Base-by-base conservation (phyloP, 2,329 filamentous ascomycete species). In the Triangularia setosa region DNA sequence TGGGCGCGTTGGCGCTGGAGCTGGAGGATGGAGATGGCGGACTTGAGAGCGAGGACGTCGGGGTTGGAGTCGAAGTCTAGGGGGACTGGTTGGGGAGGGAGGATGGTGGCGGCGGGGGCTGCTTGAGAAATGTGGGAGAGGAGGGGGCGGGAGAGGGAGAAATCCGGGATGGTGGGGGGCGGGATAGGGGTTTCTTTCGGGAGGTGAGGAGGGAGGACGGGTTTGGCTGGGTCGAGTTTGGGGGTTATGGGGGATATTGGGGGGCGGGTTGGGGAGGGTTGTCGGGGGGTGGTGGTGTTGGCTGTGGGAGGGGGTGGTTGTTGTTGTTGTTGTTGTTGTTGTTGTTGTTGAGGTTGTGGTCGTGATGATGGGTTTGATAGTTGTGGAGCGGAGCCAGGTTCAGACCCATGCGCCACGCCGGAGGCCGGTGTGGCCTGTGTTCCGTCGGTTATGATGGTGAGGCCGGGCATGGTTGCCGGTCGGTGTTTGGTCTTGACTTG, bases 21-120 rank as follows among this genome's bases (percentile, higher is more conserved):
- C 78, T 96, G 92, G 56, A 98, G 81, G 60, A 97, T 88, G 8
- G 91, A 90, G 65, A 97, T 92, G 55, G 93, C 91, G 25, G 90
- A 91, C 69, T 90, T 88, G 65, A 97, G 83, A 4, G 94, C 94
- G 65, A 97, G 89, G 24, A 90, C 92, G 79, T 98, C 94, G 7
- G 92, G 88, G 73, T 96, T 96, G 62, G 79, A 76, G 68, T 84
- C 81, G 66, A 88, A 86, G 70, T 84, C 80, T 64, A 89, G 80
- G 54, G 85, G 80, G 44, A 80, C 76, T 0, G 82, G 81, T 2
- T 79, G 78, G 3, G 83, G 83, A 1, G 83, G 80, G 0, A 77
- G 73, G 35, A 82, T 77, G 40, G 75, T 75, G 33, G 83, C 81
- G 12, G 76, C 16, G 8, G 23, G 72, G 21, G 75, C 74, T 70